Evolutionary conservation across 164 flowering plant genomes (phyloP).

Genomic region (Macadamia tetraphylla): DNA sequence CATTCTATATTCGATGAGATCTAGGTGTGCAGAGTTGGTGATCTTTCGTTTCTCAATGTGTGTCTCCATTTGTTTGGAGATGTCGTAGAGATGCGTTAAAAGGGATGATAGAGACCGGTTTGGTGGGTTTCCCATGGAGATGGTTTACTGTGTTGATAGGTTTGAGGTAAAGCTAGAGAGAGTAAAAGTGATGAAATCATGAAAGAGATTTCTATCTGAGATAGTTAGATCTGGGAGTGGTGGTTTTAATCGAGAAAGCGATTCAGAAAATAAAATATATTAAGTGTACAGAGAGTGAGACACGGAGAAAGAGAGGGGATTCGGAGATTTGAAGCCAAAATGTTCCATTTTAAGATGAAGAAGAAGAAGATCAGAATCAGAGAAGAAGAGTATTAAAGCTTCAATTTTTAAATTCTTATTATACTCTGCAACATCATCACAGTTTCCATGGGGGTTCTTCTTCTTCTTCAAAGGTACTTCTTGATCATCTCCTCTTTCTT

Average conservation of each 20-base stretch:
- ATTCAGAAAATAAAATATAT: background rate
- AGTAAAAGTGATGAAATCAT: background rate
- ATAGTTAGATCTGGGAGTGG: conserved; percentile 1
- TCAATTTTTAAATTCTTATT: background rate
- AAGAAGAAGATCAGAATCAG: background rate
- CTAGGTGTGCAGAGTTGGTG: background rate
- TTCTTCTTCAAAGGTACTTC: conserved; percentile 5
- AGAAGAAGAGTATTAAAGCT: background rate
- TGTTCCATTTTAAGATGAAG: background rate
- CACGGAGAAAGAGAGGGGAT: background rate
- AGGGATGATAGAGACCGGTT: conserved; percentile 1
- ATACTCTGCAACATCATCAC: background rate
- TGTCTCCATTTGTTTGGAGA: background rate
- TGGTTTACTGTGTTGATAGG: conserved; percentile 4
- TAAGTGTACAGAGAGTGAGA: too few species aligned
- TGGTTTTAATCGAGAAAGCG: conserved; percentile 4
- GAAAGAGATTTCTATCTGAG: background rate
- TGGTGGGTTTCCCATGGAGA: conserved; percentile 7
- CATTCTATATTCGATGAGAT: too few species aligned
- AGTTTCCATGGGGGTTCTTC: conserved; percentile 7
- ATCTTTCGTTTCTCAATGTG: too few species aligned
- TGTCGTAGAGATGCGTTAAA: background rate
- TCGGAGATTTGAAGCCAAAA: background rate
- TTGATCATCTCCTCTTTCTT: conserved; percentile 6
- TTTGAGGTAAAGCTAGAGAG: background rate